Evolutionary conservation across 345 rosid genomes (phyloP), one percentile per base, ranked within the genome.

Genomic region (Dovyalis caffra): DNA sequence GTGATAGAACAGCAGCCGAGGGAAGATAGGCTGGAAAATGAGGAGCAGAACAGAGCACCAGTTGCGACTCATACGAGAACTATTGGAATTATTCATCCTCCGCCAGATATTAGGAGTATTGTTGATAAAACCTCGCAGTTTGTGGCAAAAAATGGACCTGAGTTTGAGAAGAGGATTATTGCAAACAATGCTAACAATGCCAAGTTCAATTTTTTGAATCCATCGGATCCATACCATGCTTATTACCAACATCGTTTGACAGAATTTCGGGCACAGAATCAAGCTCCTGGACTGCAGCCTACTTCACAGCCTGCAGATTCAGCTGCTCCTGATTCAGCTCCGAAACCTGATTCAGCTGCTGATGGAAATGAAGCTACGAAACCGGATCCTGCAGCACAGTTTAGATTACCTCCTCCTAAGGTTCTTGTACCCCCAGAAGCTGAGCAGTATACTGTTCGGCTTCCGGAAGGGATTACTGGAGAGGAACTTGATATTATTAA

Each of bases 1-100:
- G 66, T 88, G 77, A 73, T 81, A 2, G 95, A 87, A 58, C 77
- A 80, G 60, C 78, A 77, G 66, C 31, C 28, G 0, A 69, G 47
- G 53, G 87, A 83, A 64, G 93, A 88, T 66, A 77, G 18, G 31
- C 73, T 74, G 8, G 65, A 57, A 40, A 83, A 71, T 83, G 90
- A 85, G 32, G 91, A 88, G 74, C 86, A 76, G 60, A 75, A 51
- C 60, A 84, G 71, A 45, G 82, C 80, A 7, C 80, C 92, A 3
- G 86, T 91, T 40, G 90, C 97, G 1, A 91, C 92, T 47, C 98
- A 93, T 82, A 88, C 98, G 0, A 86, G 80, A 76, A 76, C 95
- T n/a, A 90, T 93, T 10, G 97, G 98, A 63, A 93, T 93, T 37
- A 90, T 93, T 58, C 87, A 93, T 69, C 98, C 95, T 20, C 98